phyloP scores from a whole-genome alignment of 805 yeast genomes.

The Candida yuanshanica region DNA sequence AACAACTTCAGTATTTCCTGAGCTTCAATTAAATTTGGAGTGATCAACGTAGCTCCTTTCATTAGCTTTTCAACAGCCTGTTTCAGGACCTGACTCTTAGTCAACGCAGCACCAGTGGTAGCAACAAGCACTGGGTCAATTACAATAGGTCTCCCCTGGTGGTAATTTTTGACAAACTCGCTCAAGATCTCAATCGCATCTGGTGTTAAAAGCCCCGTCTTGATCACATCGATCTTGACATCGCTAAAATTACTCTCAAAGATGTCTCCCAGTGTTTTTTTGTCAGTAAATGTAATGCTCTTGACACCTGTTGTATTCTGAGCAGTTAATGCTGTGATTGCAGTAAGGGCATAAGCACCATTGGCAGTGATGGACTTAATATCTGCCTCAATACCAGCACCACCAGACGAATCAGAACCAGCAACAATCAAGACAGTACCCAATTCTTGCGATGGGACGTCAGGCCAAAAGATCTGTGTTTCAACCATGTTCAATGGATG shows the following conservation, averaged over 20 bases:
- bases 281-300: conserved; percentile 37
- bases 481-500: too few relatives aligned
- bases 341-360: conserved; percentile 69
- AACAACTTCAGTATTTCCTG: conserved; percentile 29
- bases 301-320: conserved; percentile 57
- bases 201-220: conserved; percentile 70
- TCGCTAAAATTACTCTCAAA: conserved; percentile 55
- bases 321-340: conserved; percentile 74
- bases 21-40: conserved; percentile 78
- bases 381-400: conserved; percentile 91
- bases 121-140: conserved; percentile 85
- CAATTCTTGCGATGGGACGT: conserved; percentile 11
- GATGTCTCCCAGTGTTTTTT: conserved; percentile 38
- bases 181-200: conserved; percentile 47
- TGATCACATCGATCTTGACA: conserved; percentile 57
- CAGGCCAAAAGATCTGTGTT: conserved; percentile 1
- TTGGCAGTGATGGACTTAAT: conserved; percentile 72
- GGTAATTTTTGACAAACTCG: conserved; percentile 28
- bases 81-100: conserved; percentile 41
- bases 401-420: conserved; percentile 84
- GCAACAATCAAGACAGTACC: conserved; percentile 47
- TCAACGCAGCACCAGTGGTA: conserved; percentile 64
- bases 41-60: conserved; percentile 51
- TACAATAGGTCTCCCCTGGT: conserved; percentile 37
- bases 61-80: conserved; percentile 40